A percentile compares a stretch with the other conserved stretches of the same genome.
These are phyloP conservation scores for Cyclocybe cylindracea DNA, from an alignment of 768 basidiomycete genomes.

Conservation along the genomic window DNA sequence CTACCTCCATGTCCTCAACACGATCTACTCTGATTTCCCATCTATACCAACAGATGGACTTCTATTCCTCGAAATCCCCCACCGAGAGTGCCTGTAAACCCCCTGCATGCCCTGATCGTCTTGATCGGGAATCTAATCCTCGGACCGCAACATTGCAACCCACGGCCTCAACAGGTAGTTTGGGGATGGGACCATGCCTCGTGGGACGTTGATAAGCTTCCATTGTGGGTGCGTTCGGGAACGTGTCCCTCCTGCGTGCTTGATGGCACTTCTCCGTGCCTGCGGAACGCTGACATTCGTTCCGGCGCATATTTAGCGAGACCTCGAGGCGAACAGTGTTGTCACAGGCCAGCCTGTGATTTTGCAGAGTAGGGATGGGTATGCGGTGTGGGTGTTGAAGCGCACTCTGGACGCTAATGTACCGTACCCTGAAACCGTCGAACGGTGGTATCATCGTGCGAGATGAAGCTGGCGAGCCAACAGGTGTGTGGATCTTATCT, in stretches of 20 bases:
- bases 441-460: conserved; percentile 82
- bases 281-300: background rate
- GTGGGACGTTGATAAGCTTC: conserved; percentile 39
- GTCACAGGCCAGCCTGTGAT: conserved; percentile 70
- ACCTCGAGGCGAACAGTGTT: conserved; percentile 70
- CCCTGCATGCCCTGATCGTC: too few relatives aligned
- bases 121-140: too few relatives aligned
- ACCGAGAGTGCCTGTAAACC: too few relatives aligned
- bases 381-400: conserved; percentile 84
- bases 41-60: too few relatives aligned
- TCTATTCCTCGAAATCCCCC: too few relatives aligned
- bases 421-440: conserved; percentile 66
- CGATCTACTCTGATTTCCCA: too few relatives aligned
- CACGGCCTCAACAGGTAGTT: too few relatives aligned
- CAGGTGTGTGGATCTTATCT: conserved; percentile 43
- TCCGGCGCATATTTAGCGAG: conserved; percentile 43
- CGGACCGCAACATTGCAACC: too few relatives aligned
- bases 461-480: conserved; percentile 65
- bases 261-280: conserved; percentile 52
- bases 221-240: conserved; percentile 8
- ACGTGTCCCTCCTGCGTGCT: conserved; percentile 23
- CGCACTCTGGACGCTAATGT: conserved; percentile 56
- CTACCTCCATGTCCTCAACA: too few relatives aligned
- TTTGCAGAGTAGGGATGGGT: conserved; percentile 86
- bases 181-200: conserved; percentile 88